phyloP scores from a whole-genome alignment of 345 rosid species.

The Isatis tinctoria region DNA sequence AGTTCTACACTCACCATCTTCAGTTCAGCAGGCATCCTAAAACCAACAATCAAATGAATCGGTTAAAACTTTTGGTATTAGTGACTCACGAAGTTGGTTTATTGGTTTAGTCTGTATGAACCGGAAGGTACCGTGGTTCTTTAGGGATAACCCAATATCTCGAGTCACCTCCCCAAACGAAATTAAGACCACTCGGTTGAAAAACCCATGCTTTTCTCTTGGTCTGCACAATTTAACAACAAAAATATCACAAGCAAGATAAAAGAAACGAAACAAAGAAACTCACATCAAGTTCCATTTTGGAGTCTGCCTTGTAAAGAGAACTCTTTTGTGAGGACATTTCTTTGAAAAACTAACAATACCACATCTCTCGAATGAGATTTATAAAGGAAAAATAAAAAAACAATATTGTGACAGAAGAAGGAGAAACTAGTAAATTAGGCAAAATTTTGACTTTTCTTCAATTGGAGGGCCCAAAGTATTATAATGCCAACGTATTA shows the following conservation, averaged over 20 bases:
- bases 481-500: neutral
- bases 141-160: constrained; percentile 29
- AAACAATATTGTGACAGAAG: neutral
- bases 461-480: constrained; percentile 8
- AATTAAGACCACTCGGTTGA: constrained; percentile 26
- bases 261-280: neutral
- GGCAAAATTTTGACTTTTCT: neutral
- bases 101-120: neutral
- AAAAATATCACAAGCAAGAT: neutral
- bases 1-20: constrained; percentile 41
- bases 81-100: neutral
- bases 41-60: neutral
- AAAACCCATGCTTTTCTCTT: constrained; percentile 12
- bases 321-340: constrained; percentile 6
- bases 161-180: constrained; percentile 31
- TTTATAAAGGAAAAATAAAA: neutral
- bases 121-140: constrained; percentile 14
- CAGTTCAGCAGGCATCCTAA: constrained; percentile 39
- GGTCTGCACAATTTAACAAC: neutral
- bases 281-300: constrained; percentile 14
- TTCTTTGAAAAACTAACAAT: neutral
- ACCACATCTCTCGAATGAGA: neutral
- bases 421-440: neutral
- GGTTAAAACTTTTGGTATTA: neutral
- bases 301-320: constrained; percentile 12